These are phyloP conservation scores for Plasmodium ovale DNA, from an alignment of 169 alveolate genomes.

Conservation along the genomic window DNA sequence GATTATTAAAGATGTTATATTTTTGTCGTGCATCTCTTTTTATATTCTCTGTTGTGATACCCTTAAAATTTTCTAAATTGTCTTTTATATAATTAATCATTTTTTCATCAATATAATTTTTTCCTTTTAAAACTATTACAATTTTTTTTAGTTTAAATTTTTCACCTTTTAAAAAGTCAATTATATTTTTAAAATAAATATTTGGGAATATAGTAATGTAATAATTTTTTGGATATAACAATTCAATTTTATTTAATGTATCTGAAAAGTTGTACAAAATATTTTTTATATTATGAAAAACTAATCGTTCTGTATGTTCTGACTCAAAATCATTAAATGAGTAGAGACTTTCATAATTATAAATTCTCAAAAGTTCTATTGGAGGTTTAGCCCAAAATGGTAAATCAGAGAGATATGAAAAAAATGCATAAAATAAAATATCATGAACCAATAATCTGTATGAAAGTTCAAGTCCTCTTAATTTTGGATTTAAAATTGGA, in stretches of 20 bases:
- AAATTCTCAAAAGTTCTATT: conserved; percentile 75
- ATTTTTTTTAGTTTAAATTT: conserved; percentile 76
- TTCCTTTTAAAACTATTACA: conserved; percentile 57
- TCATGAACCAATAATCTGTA: conserved; percentile 82
- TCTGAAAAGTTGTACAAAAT: conserved; percentile 77
- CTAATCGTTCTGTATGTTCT: conserved; percentile 80
- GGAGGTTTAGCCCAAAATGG: conserved; percentile 86
- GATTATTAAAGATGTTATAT: neutral
- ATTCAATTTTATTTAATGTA: conserved; percentile 77
- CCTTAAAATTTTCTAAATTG: conserved; percentile 42
- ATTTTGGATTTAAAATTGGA: conserved; percentile 75
- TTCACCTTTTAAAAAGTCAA: conserved; percentile 77
- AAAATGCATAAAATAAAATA: conserved; percentile 78
- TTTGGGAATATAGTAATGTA: conserved; percentile 76
- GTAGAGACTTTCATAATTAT: conserved; percentile 79
- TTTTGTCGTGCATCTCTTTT: conserved; percentile 1
- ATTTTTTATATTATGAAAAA: conserved; percentile 77
- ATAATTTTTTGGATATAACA: conserved; percentile 71
- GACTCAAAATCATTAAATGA: conserved; percentile 80
- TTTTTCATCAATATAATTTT: conserved; percentile 43
- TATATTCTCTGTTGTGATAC: conserved; percentile 45
- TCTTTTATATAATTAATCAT: conserved; percentile 36
- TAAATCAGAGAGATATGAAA: conserved; percentile 81
- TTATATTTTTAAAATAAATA: conserved; percentile 75
- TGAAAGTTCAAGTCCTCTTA: conserved; percentile 82